Conservation (phyloP, 1,284 basidiomycete species). For the Athelia psychrophila region DNA sequence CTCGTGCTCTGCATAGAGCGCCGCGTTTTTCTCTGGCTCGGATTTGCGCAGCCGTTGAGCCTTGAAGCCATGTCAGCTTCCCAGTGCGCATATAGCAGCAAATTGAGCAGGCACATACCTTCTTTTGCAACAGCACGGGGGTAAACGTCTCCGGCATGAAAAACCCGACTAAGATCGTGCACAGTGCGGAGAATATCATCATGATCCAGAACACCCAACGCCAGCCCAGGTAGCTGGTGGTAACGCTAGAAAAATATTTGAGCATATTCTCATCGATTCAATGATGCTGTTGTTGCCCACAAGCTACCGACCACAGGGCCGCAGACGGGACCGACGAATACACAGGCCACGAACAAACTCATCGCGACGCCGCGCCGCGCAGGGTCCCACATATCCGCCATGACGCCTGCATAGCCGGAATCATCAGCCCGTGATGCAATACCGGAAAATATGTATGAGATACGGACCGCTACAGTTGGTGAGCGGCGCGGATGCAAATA, state of each 20-base stretch:
- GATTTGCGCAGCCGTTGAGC: conserved; percentile 25
- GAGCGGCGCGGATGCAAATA: conserved; percentile 66
- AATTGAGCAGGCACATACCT: background rate
- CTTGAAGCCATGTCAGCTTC: conserved; percentile 7
- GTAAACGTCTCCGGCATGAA: conserved; percentile 38
- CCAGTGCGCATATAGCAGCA: conserved; percentile 18
- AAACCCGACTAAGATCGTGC: conserved; percentile 19
- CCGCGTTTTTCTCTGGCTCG: conserved; percentile 27
- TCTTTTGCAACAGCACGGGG: conserved; percentile 28
- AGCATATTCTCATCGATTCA: conserved; percentile 21
- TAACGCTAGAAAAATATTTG: conserved; percentile 32
- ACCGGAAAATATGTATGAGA: background rate
- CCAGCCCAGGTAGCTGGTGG: conserved; percentile 43
- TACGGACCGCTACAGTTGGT: conserved; percentile 55
- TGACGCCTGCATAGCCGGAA: conserved; percentile 33
- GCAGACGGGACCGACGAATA: conserved; percentile 65
- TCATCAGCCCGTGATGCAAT: background rate
- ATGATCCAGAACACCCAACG: conserved; percentile 46
- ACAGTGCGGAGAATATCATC: conserved; percentile 38
- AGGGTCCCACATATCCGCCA: conserved; percentile 67
- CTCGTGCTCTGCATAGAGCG: conserved; percentile 34
- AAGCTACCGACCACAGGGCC: conserved; percentile 57
- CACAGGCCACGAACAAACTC: conserved; percentile 58
- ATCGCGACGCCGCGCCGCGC: conserved; percentile 55
- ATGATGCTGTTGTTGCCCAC: conserved; percentile 28